A percentile compares a stretch with the other conserved stretches of the same genome.
phyloP scores from a whole-genome alignment of 2,329 filamentous ascomycete species.

The Magnaporthiopsis rhizophila region DNA sequence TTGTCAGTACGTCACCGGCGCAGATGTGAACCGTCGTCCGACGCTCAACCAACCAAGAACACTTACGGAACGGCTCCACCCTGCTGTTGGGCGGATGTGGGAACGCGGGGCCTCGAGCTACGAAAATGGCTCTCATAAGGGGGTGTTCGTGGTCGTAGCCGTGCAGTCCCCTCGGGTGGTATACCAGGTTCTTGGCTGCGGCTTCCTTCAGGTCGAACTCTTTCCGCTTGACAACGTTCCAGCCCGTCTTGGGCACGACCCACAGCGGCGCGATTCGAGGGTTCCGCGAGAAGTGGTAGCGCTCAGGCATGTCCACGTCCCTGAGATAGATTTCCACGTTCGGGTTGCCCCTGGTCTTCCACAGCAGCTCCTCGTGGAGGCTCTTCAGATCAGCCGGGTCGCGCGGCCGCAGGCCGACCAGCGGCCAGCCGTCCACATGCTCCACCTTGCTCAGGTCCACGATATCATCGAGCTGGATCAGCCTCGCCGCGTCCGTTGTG shows the following conservation, averaged over 20 bases:
- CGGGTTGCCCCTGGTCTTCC: conserved; percentile 51
- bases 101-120: conserved; percentile 87
- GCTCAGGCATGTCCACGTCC: conserved; percentile 79
- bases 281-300: conserved; percentile 87
- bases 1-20: not conserved
- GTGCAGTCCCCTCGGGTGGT: conserved; percentile 78
- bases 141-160: conserved; percentile 94
- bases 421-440: conserved; percentile 88
- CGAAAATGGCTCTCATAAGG: conserved; percentile 91
- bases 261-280: conserved; percentile 87
- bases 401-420: conserved; percentile 81
- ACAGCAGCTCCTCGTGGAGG: conserved; percentile 55
- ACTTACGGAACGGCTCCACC: conserved; percentile 75
- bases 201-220: conserved; percentile 71
- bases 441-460: conserved; percentile 70
- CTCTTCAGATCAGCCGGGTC: conserved; percentile 54
- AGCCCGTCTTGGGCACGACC: conserved; percentile 87
- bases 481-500: conserved; percentile 69
- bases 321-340: conserved; percentile 82
- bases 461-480: conserved; percentile 86
- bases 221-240: conserved; percentile 75
- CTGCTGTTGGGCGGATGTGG: conserved; percentile 75
- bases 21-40: not conserved
- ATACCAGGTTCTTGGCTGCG: conserved; percentile 54
- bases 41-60: not conserved